These are phyloP conservation scores for Corinectria fuckeliana DNA, from an alignment of 2,329 filamentous ascomycete species.

Conservation along the genomic window DNA sequence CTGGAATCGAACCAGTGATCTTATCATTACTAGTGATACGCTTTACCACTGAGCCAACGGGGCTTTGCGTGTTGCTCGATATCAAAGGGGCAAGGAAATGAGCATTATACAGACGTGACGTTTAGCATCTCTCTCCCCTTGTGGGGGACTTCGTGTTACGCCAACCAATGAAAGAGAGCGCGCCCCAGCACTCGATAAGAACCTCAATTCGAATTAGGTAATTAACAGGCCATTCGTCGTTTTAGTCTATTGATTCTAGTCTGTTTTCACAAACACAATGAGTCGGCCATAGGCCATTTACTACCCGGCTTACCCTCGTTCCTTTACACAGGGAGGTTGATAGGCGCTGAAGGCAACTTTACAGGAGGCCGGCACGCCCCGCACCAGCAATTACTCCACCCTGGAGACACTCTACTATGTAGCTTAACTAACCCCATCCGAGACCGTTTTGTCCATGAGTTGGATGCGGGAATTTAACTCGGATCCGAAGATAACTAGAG, in stretches of 20 bases:
- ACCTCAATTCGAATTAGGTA: not conserved
- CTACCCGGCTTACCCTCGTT: too few relatives aligned
- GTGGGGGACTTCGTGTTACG: not conserved
- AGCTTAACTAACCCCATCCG: too few relatives aligned
- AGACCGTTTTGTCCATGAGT: too few relatives aligned
- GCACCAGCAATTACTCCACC: too few relatives aligned
- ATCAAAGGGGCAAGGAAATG: not conserved
- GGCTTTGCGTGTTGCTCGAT: slow-evolving; percentile 13
- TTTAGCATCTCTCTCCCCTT: not conserved
- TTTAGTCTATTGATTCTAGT: not conserved
- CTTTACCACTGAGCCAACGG: slow-evolving; percentile 41
- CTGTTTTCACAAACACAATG: too few relatives aligned
- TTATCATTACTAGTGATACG: slow-evolving; percentile 42
- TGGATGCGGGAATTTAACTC: too few relatives aligned
- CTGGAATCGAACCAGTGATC: slow-evolving; percentile 41
- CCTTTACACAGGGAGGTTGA: too few relatives aligned
- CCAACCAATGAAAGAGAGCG: not conserved
- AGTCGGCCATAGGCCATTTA: too few relatives aligned
- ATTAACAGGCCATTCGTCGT: not conserved
- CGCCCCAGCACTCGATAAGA: not conserved
- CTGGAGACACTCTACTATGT: too few relatives aligned
- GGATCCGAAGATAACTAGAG: too few relatives aligned
- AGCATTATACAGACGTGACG: not conserved
- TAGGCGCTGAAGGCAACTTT: too few relatives aligned
- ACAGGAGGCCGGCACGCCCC: too few relatives aligned